Evolutionary conservation across 2,329 filamentous ascomycete species (phyloP).

Genomic region (Cladosporium sp.): DNA sequence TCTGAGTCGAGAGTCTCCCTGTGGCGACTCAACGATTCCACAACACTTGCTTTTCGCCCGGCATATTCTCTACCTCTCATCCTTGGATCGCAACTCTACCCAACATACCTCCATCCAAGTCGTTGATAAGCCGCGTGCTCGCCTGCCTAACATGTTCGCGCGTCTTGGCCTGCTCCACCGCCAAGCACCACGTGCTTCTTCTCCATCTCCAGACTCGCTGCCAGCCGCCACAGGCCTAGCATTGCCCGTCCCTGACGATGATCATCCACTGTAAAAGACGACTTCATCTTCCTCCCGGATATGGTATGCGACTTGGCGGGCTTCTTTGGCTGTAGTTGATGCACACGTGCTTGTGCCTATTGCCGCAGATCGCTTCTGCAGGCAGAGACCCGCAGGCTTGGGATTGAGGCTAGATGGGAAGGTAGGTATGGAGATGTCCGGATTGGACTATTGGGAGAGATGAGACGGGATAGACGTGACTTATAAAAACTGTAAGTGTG

Average conservation of each 20-base stretch:
- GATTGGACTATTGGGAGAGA: neutral
- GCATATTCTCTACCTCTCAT: neutral
- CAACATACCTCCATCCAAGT: neutral
- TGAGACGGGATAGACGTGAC: neutral
- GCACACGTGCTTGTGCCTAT: neutral
- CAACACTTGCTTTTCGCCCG: neutral
- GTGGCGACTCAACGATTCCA: neutral
- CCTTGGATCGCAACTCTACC: neutral
- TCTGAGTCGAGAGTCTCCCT: neutral
- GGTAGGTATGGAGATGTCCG: neutral
- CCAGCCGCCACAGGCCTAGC: neutral
- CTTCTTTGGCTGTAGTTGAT: neutral
- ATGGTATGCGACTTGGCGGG: constrained; percentile 5
- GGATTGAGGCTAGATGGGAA: neutral
- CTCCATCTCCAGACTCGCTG: constrained; percentile 5
- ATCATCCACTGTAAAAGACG: neutral
- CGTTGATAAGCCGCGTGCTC: neutral
- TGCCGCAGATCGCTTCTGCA: neutral
- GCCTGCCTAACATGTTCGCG: neutral
- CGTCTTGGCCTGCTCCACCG: neutral
- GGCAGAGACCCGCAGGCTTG: constrained; percentile 1
- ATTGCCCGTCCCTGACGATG: neutral
- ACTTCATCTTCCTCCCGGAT: neutral
- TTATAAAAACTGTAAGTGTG: neutral
- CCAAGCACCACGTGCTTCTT: neutral